Base-by-base conservation (phyloP, 305 asterid species). In the Fraxinus greggii region DNA sequence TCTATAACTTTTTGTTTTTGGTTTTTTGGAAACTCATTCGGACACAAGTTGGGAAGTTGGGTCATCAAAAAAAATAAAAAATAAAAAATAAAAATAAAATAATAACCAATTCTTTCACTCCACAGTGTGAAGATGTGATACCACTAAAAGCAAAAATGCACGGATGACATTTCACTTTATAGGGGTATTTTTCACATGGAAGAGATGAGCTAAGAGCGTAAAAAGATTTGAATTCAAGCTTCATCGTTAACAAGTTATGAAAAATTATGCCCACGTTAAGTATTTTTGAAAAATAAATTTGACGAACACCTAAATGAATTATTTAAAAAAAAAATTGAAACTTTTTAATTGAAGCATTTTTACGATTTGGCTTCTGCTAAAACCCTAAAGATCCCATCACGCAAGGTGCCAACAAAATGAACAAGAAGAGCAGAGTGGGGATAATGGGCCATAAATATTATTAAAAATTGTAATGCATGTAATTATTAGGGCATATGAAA, bases 401-500 rank as follows among this genome's bases (percentile, higher is more conserved):
- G 2, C 67, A 56, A 19, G 26, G 67, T n/a, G 67, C 26, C 28
- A 56, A 56, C 28, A n/a, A 56, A 56, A 56, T 56, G 24, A 56
- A 56, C 23, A 56, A 6, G 67, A 56, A 5, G 26, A 4, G 3
- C 67, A 19, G 7, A 56, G 67, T 56, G 67, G 67, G 28, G 67
- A 19, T 6, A 17, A 56, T 56, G 67, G 67, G 67, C 67, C 67
- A 19, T 56, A 48, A 56, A 56, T n/a, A 56, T 56, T 5, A 19
- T 54, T 54, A 73, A 69, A 70, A 23, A 26, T 28, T 24, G 35
- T 63, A 77, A 78, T 80, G 78, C 85, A 17, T 3, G 79, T 77
- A 77, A 85, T 83, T 76, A 88, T 74, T 82, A 72, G 42, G 48
- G 82, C 83, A 77, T 75, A 77, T 77, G 75, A 63, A 45, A 29